A percentile compares a stretch with the other conserved stretches of the same genome.
Evolutionary conservation across 148 eudicot species (phyloP).

Genomic region (Polygonum aviculare): DNA sequence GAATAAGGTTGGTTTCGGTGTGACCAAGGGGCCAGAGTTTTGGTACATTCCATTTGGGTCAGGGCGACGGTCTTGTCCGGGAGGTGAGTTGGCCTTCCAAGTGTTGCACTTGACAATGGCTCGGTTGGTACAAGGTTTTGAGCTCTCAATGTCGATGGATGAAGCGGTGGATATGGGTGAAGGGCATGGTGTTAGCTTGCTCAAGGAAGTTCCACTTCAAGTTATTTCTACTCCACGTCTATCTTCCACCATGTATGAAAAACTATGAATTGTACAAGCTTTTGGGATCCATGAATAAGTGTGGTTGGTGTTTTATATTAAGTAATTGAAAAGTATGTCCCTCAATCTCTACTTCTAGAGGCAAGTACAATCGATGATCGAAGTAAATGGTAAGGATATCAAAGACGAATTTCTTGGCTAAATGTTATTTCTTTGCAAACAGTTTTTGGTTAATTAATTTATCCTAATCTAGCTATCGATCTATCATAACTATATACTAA

Average conservation of each 20-base stretch:
- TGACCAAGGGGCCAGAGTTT: slow-evolving; percentile 20
- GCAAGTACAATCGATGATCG: too few relatives aligned
- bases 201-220: slow-evolving; percentile 22
- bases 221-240: slow-evolving; percentile 21
- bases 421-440: too few relatives aligned
- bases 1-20: not conserved
- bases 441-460: too few relatives aligned
- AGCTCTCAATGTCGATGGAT: not conserved
- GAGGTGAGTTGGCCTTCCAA: slow-evolving; percentile 21
- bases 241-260: not conserved
- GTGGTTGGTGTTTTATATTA: too few relatives aligned
- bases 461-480: too few relatives aligned
- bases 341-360: too few relatives aligned
- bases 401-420: too few relatives aligned
- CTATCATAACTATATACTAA: too few relatives aligned
- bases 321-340: too few relatives aligned
- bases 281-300: too few relatives aligned
- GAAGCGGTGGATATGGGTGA: slow-evolving; percentile 25
- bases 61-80: slow-evolving; percentile 31
- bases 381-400: too few relatives aligned
- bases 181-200: slow-evolving; percentile 14
- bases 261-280: not conserved
- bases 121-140: slow-evolving; percentile 28
- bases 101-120: slow-evolving; percentile 24
- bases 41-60: slow-evolving; percentile 32